These are phyloP conservation scores for Fraxinus cuspidata DNA, from an alignment of 257 asterid genomes.

Conservation along the genomic window DNA sequence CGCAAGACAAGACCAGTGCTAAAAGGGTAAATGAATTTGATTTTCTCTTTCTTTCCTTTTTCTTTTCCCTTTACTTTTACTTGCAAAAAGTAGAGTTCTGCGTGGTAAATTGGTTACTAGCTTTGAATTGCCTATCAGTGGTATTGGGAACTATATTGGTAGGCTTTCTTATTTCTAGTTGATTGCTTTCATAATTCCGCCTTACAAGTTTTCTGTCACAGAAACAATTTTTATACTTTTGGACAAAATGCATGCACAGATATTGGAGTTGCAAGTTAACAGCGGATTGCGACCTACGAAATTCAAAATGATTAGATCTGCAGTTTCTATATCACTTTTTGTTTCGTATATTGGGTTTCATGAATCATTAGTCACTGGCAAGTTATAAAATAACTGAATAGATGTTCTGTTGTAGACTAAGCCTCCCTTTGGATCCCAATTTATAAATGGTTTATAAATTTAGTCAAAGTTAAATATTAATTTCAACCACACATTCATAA, in stretches of 20 bases:
- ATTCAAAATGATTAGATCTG: not conserved
- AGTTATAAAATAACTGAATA: conserved; percentile 1
- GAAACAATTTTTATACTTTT: no score
- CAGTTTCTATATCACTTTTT: not conserved
- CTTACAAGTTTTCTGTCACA: not conserved
- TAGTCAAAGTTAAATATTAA: no score
- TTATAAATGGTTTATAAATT: no score
- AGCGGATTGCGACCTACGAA: not conserved
- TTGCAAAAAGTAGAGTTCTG: not conserved
- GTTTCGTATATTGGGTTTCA: not conserved
- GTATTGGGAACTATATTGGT: not conserved
- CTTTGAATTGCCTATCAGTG: not conserved
- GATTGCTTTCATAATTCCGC: not conserved
- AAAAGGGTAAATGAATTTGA: conserved; percentile 64
- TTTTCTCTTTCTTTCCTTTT: not conserved
- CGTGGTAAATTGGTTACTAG: not conserved
- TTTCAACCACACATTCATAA: no score
- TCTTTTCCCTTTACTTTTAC: not conserved
- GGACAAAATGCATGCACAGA: not conserved
- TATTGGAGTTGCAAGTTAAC: not conserved
- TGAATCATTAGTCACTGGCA: not conserved
- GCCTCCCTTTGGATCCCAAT: no score
- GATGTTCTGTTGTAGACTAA: conserved; percentile 2
- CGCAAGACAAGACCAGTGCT: conserved; percentile 88
- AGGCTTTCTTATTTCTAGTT: not conserved